Percentiles rank a stretch among this genome's conserved stretches.
phyloP scores from a whole-genome alignment of 2,329 filamentous ascomycete genomes.

The Microdochium paspali region DNA sequence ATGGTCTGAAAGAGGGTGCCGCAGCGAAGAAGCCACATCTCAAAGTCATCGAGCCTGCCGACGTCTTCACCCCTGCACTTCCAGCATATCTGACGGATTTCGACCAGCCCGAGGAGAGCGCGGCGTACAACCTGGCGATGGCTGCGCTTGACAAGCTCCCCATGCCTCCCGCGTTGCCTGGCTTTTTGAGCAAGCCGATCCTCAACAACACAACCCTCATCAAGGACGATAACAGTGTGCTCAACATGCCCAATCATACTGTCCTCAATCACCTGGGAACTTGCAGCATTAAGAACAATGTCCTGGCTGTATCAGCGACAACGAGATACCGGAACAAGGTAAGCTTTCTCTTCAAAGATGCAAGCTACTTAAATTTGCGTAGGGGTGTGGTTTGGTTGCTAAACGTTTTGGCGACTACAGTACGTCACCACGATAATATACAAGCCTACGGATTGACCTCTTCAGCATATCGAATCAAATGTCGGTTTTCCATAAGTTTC shows the following conservation, averaged over 20 bases:
- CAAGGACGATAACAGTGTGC: slow-evolving; percentile 96
- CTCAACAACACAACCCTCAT: slow-evolving; percentile 83
- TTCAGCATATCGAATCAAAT: no score
- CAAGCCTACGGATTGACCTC: slow-evolving; percentile 63
- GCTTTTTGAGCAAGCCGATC: slow-evolving; percentile 90
- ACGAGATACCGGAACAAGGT: slow-evolving; percentile 97
- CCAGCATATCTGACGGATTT: slow-evolving; percentile 81
- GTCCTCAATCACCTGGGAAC: slow-evolving; percentile 94
- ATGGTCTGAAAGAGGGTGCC: slow-evolving; percentile 28
- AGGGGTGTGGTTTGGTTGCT: not conserved
- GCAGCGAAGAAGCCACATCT: slow-evolving; percentile 34
- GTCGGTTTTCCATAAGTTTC: no score
- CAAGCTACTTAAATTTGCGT: no score
- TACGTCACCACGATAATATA: slow-evolving; percentile 98
- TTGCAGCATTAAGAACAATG: slow-evolving; percentile 94
- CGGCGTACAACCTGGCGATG: slow-evolving; percentile 64
- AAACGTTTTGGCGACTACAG: slow-evolving; percentile 34
- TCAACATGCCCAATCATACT: slow-evolving; percentile 95
- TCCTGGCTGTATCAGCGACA: slow-evolving; percentile 89
- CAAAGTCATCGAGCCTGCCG: slow-evolving; percentile 45
- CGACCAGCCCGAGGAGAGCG: slow-evolving; percentile 73
- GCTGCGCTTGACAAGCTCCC: slow-evolving; percentile 71
- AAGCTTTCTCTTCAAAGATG: slow-evolving; percentile 16
- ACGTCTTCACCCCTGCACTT: slow-evolving; percentile 62
- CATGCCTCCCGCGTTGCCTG: slow-evolving; percentile 73